phyloP scores from a whole-genome alignment of 768 basidiomycete species.

The Lactarius deliciosus region DNA sequence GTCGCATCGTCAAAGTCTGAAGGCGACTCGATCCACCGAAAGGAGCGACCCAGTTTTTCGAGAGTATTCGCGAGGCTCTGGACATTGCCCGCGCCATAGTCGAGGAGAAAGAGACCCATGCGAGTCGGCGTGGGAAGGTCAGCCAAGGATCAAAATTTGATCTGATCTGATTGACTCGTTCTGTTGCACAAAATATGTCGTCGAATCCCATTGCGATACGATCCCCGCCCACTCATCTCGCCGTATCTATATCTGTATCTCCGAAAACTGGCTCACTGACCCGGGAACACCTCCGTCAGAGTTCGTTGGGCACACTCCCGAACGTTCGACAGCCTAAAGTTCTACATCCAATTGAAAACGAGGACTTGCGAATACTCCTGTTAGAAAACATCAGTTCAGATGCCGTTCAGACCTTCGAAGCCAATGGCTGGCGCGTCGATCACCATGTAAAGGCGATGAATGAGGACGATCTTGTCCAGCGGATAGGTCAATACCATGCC shows the following conservation, averaged over 20 bases:
- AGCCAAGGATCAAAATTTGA: not conserved
- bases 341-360: conserved; percentile 81
- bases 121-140: conserved; percentile 30
- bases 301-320: conserved; percentile 27
- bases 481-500: conserved; percentile 83
- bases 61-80: conserved; percentile 93
- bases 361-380: conserved; percentile 75
- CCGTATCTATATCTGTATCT: conserved; percentile 56
- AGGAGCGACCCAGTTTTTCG: conserved; percentile 76
- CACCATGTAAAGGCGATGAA: conserved; percentile 80
- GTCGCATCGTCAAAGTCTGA: conserved; percentile 86
- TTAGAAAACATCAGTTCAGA: conserved; percentile 95
- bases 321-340: conserved; percentile 59
- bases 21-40: conserved; percentile 82
- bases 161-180: conserved; percentile 2
- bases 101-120: conserved; percentile 79
- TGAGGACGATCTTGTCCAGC: conserved; percentile 90
- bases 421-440: conserved; percentile 90
- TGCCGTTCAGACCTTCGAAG: conserved; percentile 76
- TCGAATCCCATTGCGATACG: conserved; percentile 50
- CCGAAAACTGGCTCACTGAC: conserved; percentile 47
- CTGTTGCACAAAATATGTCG: conserved; percentile 38
- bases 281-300: conserved; percentile 33
- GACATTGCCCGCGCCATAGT: conserved; percentile 96
- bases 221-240: conserved; percentile 36